Conservation (phyloP, 768 basidiomycete genomes). For the Xerocomus brunneocitrinus region DNA sequence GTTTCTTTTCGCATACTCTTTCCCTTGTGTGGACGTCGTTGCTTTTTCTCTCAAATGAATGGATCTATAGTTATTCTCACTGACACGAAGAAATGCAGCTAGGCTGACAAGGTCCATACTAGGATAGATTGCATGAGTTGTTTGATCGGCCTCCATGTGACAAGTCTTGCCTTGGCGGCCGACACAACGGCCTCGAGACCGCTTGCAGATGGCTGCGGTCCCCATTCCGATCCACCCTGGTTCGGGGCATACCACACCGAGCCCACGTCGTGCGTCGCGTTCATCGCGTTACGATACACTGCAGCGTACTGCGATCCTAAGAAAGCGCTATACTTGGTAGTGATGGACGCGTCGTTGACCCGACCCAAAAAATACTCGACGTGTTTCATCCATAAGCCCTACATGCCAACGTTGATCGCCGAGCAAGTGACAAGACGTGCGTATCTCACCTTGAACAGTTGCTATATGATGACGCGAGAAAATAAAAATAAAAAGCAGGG, state of each 20-base stretch:
- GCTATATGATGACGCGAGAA: not conserved
- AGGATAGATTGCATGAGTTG: not conserved
- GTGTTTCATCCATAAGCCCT: slow-evolving; percentile 51
- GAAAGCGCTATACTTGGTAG: slow-evolving; percentile 37
- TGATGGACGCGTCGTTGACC: slow-evolving; percentile 39
- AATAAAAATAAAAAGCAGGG: not conserved
- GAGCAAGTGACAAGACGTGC: not conserved
- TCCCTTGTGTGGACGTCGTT: slow-evolving; percentile 1
- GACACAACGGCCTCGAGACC: slow-evolving; percentile 30
- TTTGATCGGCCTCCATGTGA: not conserved
- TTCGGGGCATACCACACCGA: slow-evolving; percentile 30
- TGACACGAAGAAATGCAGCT: not conserved
- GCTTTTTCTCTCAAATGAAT: slow-evolving; percentile 5
- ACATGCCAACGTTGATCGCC: not conserved
- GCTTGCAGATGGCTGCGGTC: slow-evolving; percentile 27
- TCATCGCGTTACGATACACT: slow-evolving; percentile 36
- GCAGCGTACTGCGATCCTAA: slow-evolving; percentile 37
- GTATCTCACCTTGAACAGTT: slow-evolving; percentile 30
- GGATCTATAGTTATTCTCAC: slow-evolving; percentile 5
- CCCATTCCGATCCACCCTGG: slow-evolving; percentile 26
- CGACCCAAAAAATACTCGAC: slow-evolving; percentile 46
- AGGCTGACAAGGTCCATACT: slow-evolving; percentile 19
- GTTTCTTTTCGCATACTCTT: not conserved
- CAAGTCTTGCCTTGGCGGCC: slow-evolving; percentile 20
- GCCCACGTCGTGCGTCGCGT: slow-evolving; percentile 38